These are phyloP conservation scores for Penicillium decumbens DNA, from an alignment of 2,329 filamentous ascomycete species.

Conservation along the genomic window DNA sequence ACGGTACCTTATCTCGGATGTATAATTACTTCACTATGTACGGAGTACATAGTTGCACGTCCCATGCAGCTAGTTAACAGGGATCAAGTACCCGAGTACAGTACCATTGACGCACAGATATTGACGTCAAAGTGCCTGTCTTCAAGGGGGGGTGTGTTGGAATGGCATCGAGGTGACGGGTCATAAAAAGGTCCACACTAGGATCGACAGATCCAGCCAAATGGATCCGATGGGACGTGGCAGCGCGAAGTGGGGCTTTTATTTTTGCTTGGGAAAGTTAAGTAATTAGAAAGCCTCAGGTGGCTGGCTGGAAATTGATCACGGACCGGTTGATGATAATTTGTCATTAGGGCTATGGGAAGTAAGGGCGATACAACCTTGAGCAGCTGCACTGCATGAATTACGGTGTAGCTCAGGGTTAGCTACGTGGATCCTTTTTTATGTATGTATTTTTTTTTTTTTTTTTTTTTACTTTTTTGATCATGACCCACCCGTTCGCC, in stretches of 20 bases:
- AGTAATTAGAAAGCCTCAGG: background rate
- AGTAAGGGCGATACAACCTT: conserved; percentile 4
- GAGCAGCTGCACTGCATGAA: background rate
- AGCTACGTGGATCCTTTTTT: background rate
- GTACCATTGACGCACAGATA: background rate
- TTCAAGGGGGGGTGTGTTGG: background rate
- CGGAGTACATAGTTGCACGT: background rate
- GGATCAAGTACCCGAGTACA: background rate
- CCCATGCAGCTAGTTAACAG: background rate
- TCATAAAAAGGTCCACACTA: conserved; percentile 9
- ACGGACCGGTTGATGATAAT: conserved; percentile 1
- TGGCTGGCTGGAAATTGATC: conserved; percentile 14
- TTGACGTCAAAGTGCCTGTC: background rate
- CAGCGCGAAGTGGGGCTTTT: conserved; percentile 10
- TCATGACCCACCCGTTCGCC: conserved; percentile 23
- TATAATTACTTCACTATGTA: background rate
- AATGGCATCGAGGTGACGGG: conserved; percentile 3
- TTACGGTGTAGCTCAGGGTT: background rate
- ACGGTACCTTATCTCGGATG: conserved; percentile 4
- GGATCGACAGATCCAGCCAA: conserved; percentile 18
- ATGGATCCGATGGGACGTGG: conserved; percentile 2
- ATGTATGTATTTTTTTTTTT: no score
- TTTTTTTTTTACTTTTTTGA: no score
- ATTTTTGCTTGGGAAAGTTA: conserved; percentile 1
- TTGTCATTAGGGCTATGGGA: background rate